phyloP scores from a whole-genome alignment of 495 filamentous ascomycete species.

The Bryoglossum gracile region DNA sequence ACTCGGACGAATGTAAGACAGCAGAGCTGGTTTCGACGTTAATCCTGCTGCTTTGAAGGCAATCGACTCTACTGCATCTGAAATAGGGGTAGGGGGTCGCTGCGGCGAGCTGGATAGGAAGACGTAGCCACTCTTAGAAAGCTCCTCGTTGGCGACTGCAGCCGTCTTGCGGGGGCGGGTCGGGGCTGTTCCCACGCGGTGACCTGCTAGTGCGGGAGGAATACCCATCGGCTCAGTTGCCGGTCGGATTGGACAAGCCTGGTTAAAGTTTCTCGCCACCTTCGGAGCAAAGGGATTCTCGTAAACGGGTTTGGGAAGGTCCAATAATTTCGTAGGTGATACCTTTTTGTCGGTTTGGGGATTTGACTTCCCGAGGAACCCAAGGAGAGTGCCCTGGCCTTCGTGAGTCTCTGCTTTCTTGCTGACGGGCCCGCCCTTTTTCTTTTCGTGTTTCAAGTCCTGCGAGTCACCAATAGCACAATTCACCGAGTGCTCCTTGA shows the following conservation, averaged over 20 bases:
- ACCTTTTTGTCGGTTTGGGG: constrained; percentile 16
- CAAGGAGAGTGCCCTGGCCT: constrained; percentile 40
- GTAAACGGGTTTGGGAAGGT: constrained; percentile 13
- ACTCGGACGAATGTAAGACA: constrained; percentile 9
- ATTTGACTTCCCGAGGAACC: constrained; percentile 34
- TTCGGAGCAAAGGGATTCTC: too few relatives aligned
- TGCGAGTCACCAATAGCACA: neutral
- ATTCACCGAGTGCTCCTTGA: constrained; percentile 20
- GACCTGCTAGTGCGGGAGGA: constrained; percentile 20
- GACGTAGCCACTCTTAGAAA: constrained; percentile 21
- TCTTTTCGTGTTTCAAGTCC: neutral
- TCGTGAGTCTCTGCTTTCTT: constrained; percentile 33
- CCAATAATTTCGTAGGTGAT: constrained; percentile 18
- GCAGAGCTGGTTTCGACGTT: constrained; percentile 7
- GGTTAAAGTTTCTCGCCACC: constrained; percentile 2
- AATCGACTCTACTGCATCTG: neutral
- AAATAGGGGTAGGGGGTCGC: constrained; percentile 6
- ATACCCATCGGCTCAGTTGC: constrained; percentile 29
- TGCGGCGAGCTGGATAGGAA: constrained; percentile 25
- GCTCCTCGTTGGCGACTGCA: constrained; percentile 4
- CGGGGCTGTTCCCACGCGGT: constrained; percentile 19
- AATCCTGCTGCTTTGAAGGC: neutral
- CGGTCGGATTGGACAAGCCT: constrained; percentile 29
- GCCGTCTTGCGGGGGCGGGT: constrained; percentile 5
- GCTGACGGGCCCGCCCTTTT: constrained; percentile 10